These are phyloP conservation scores for Mycocalia duriaeana DNA, from an alignment of 1,284 basidiomycete species.

Conservation along the genomic window DNA sequence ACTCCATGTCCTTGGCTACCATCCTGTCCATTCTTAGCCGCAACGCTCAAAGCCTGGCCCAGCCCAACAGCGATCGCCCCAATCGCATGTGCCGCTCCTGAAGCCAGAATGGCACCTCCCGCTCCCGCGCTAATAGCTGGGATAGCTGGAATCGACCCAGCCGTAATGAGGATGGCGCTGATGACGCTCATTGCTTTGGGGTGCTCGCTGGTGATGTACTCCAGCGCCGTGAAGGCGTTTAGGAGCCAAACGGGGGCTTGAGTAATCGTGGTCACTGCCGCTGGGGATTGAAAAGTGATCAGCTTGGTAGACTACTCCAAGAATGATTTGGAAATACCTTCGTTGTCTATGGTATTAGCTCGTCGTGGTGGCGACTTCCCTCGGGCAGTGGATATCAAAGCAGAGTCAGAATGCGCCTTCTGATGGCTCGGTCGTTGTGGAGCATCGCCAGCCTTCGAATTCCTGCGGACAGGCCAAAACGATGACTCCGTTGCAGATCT, in stretches of 20 bases:
- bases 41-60: slow-evolving; percentile 38
- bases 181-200: slow-evolving; percentile 70
- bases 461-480: slow-evolving; percentile 15
- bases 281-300: slow-evolving; percentile 21
- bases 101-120: slow-evolving; percentile 65
- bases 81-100: slow-evolving; percentile 66
- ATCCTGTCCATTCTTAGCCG: slow-evolving; percentile 25
- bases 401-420: slow-evolving; percentile 25
- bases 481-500: slow-evolving; percentile 8
- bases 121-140: slow-evolving; percentile 62
- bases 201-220: slow-evolving; percentile 67
- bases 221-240: slow-evolving; percentile 68
- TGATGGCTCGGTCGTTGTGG: slow-evolving; percentile 18
- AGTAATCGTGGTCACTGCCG: slow-evolving; percentile 46
- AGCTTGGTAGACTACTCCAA: neutral
- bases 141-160: slow-evolving; percentile 65
- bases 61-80: slow-evolving; percentile 72
- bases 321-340: neutral
- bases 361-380: slow-evolving; percentile 19
- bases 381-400: slow-evolving; percentile 11
- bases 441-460: slow-evolving; percentile 10
- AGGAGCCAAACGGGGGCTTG: slow-evolving; percentile 70
- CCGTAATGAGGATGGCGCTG: slow-evolving; percentile 71
- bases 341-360: slow-evolving; percentile 14
- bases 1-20: slow-evolving; percentile 12